Evolutionary conservation across 2,329 filamentous ascomycete species (phyloP).

Genomic region (Pyrenochaeta sp.): DNA sequence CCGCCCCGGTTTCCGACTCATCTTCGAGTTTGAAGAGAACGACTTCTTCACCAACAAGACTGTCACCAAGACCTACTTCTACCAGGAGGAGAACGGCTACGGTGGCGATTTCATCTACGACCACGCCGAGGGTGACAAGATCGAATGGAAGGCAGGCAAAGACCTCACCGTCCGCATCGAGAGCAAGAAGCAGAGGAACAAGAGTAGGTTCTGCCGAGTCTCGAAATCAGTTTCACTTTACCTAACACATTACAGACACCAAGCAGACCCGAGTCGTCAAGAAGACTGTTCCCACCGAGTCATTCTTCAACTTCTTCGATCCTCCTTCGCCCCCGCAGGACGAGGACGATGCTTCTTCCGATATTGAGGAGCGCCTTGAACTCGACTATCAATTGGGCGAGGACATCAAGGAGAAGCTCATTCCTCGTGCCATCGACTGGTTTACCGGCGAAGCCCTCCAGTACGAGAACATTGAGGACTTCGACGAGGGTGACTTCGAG

Average conservation of each 20-base stretch:
- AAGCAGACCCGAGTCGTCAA: constrained; percentile 99
- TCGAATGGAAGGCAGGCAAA: constrained; percentile 93
- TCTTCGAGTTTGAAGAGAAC: constrained; percentile 96
- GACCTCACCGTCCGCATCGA: constrained; percentile 94
- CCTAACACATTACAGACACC: constrained; percentile 70
- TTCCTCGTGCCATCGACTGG: constrained; percentile 98
- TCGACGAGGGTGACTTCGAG: constrained; percentile 82
- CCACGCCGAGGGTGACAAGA: constrained; percentile 97
- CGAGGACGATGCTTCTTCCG: constrained; percentile 77
- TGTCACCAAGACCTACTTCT: constrained; percentile 98
- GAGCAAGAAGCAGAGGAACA: constrained; percentile 99
- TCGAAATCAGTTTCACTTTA: neutral
- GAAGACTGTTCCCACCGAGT: constrained; percentile 98
- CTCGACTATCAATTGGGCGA: constrained; percentile 98
- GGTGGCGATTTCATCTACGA: constrained; percentile 99
- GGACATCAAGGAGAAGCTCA: constrained; percentile 99
- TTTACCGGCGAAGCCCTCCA: constrained; percentile 98
- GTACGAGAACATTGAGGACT: constrained; percentile 90
- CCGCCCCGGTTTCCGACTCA: constrained; percentile 95
- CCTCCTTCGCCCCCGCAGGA: constrained; percentile 86
- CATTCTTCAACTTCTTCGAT: constrained; percentile 98
- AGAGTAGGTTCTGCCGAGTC: constrained; percentile 92
- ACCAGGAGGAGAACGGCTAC: constrained; percentile 98
- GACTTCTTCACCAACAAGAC: constrained; percentile 98
- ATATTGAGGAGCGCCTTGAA: constrained; percentile 97